These are phyloP conservation scores for Otatea glauca DNA, from an alignment of 176 grass and related monocot genomes.

Conservation along the genomic window DNA sequence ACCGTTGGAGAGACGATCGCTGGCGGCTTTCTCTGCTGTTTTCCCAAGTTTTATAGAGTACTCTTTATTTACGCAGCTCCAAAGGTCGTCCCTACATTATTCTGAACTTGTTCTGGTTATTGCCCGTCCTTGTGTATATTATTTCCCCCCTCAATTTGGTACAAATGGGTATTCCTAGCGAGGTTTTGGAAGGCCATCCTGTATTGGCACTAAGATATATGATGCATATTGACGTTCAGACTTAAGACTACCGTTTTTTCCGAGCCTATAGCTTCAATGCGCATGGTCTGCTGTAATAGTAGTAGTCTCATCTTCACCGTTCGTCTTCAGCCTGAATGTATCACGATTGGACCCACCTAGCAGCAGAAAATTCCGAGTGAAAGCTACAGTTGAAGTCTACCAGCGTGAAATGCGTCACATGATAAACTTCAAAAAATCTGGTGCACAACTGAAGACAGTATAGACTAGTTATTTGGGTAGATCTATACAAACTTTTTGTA, in stretches of 20 bases:
- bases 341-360: not conserved
- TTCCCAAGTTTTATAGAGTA: conserved; percentile 48
- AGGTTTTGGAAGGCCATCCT: conserved; percentile 38
- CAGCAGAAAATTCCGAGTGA: not conserved
- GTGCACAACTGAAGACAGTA: not conserved
- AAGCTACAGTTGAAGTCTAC: not conserved
- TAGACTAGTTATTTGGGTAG: not conserved
- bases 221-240: conserved; percentile 33
- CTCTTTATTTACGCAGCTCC: conserved; percentile 54
- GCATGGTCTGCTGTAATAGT: not conserved
- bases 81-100: conserved; percentile 32
- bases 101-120: conserved; percentile 30
- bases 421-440: not conserved
- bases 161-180: conserved; percentile 31
- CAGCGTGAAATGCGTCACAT: conserved; percentile 1
- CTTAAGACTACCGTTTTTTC: not conserved
- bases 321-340: not conserved
- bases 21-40: not conserved
- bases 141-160: conserved; percentile 32
- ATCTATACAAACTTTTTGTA: conserved; percentile 32
- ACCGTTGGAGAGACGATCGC: conserved; percentile 11
- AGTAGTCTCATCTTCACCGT: not conserved
- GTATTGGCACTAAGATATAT: conserved; percentile 33
- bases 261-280: not conserved
- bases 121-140: conserved; percentile 22